A percentile compares a stretch with the other conserved stretches of the same genome.
phyloP scores from a whole-genome alignment of 495 filamentous ascomycete genomes.

The Aeminium ludgeri region DNA sequence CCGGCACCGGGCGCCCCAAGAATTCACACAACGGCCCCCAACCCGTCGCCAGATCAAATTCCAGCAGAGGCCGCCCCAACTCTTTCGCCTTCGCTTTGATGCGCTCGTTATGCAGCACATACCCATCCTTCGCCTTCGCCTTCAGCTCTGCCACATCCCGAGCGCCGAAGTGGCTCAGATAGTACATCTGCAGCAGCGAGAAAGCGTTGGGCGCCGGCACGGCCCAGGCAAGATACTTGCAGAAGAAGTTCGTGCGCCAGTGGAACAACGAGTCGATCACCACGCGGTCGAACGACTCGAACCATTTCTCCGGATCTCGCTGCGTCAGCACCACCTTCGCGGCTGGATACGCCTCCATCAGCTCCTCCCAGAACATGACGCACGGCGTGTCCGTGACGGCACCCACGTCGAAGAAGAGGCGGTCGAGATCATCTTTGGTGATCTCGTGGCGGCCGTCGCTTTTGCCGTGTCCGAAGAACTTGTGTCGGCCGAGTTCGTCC shows the following conservation, averaged over 20 bases:
- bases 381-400: constrained; percentile 7
- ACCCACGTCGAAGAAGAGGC: constrained; percentile 9
- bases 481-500: constrained; percentile 2
- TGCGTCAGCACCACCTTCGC: constrained; percentile 29
- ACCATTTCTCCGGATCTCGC: constrained; percentile 30
- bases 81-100: constrained; percentile 5
- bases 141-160: not conserved
- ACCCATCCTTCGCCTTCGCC: constrained; percentile 8
- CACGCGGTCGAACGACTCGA: constrained; percentile 7
- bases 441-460: not conserved
- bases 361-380: constrained; percentile 7
- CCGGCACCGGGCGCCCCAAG: constrained; percentile 13
- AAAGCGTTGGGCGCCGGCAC: not conserved
- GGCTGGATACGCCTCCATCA: constrained; percentile 15
- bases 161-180: too few relatives aligned
- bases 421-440: constrained; percentile 6
- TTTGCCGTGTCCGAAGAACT: constrained; percentile 5
- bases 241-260: not conserved
- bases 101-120: constrained; percentile 8
- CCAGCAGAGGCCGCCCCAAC: constrained; percentile 6
- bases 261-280: constrained; percentile 1
- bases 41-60: constrained; percentile 10
- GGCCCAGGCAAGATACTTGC: constrained; percentile 1
- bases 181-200: not conserved
- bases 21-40: constrained; percentile 17